phyloP scores from a whole-genome alignment of 768 basidiomycete species.

The Dioszegia hungarica region DNA sequence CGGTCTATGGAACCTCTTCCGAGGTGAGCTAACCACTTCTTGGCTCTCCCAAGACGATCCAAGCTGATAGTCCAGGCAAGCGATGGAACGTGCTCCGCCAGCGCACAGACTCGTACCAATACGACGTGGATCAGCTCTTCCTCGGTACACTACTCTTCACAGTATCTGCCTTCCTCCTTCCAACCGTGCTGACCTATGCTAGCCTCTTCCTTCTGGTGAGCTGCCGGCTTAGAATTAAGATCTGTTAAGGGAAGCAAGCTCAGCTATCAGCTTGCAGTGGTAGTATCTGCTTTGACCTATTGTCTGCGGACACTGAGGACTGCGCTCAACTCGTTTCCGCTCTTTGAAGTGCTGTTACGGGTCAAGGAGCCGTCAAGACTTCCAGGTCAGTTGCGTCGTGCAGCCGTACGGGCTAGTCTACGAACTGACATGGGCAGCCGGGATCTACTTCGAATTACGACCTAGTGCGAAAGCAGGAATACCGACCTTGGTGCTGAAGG shows the following conservation, averaged over 20 bases:
- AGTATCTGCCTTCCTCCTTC: slow-evolving; percentile 47
- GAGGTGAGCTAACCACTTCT: slow-evolving; percentile 56
- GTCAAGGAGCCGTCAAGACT: slow-evolving; percentile 76
- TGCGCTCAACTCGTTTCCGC: slow-evolving; percentile 85
- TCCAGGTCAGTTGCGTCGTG: slow-evolving; percentile 57
- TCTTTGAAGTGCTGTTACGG: slow-evolving; percentile 79
- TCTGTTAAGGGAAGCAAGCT: background rate
- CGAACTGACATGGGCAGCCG: background rate
- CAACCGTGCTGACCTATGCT: slow-evolving; percentile 84
- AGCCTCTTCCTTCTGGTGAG: slow-evolving; percentile 66
- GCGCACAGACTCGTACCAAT: slow-evolving; percentile 83
- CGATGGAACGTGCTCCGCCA: slow-evolving; percentile 78
- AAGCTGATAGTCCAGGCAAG: slow-evolving; percentile 60
- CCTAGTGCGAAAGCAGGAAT: background rate
- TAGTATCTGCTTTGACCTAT: background rate
- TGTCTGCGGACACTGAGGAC: slow-evolving; percentile 52
- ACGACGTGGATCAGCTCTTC: slow-evolving; percentile 89
- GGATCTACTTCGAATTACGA: background rate
- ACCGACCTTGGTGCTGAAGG: background rate
- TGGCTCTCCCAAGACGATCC: too few relatives aligned
- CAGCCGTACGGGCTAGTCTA: background rate
- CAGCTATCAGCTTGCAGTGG: background rate
- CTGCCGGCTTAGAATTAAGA: slow-evolving; percentile 21
- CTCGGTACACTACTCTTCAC: slow-evolving; percentile 65
- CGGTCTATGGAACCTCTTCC: slow-evolving; percentile 82